Evolutionary conservation across 2,329 filamentous ascomycete species (phyloP), one percentile per base, ranked within the genome.

Genomic region (Colletotrichum sp.): DNA sequence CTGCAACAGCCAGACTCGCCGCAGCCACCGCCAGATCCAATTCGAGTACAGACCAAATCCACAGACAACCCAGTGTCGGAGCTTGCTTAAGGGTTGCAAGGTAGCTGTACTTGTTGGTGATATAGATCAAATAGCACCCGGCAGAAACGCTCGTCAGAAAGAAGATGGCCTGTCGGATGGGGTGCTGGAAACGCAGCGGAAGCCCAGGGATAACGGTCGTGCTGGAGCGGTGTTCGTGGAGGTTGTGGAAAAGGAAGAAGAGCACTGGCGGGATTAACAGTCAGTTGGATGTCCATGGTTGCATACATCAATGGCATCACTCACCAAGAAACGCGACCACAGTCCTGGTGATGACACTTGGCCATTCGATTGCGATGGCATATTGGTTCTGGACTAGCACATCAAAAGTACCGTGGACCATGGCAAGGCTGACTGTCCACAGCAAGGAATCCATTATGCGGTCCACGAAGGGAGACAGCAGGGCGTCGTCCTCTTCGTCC

Each of bases 11-110:
- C 44, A 93, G 82, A 78, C 91, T 93, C 15, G 85, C 79, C 2
- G 93, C 86, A 1, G 94, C 95, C 81, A 91, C 92, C 1, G 88
- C 81, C 55, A 98, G 87, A 71, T 95, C 90, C 85, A 98, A 90
- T 86, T 99, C 97, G 63, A 99, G 90, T 26, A 99, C 93, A 36
- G 94, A 92, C 96, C 96, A 99, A 6, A 99, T 90, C 96, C 96
- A 99, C 21, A 99, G 84, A 55, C 95, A 96, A 0, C 95, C 97
- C 16, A 98, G 84, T 7, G 96, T 93, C n/a, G 97, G 97, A 1
- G 96, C 94, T 78, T 92, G 93, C 87, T 98, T 98, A 95, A 99
- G 96, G 24, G 98, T 93, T 8, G 94, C 94, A 79, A 98, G 92
- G 81, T 98, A 99, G 6, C 94, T 92, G 78, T 93, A 91, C 34